Conservation (phyloP, 176 grass and related monocot species). For the Carex myosuroides region DNA sequence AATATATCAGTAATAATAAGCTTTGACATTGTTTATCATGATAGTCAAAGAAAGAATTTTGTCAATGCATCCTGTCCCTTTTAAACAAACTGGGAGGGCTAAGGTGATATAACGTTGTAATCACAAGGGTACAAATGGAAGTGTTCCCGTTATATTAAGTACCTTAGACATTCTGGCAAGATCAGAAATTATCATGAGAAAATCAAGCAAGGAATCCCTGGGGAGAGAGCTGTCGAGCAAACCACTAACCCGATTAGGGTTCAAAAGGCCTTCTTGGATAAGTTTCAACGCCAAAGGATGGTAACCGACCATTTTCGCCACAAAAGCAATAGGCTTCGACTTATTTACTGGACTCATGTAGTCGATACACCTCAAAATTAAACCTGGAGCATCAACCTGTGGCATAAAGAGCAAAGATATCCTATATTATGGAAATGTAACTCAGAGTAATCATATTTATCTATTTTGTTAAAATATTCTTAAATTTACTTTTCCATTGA, state of each 20-base stretch:
- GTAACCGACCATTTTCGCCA: slow-evolving; percentile 95
- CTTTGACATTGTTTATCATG: background rate
- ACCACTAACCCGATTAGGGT: slow-evolving; percentile 47
- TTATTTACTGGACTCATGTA: slow-evolving; percentile 62
- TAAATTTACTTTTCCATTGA: background rate
- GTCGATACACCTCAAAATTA: slow-evolving; percentile 58
- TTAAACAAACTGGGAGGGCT: background rate
- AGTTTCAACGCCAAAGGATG: slow-evolving; percentile 61
- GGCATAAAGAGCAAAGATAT: background rate
- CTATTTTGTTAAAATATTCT: background rate
- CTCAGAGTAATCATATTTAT: background rate
- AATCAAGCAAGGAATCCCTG: slow-evolving; percentile 72
- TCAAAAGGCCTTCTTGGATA: slow-evolving; percentile 80
- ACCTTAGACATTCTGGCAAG: slow-evolving; percentile 99
- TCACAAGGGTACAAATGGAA: background rate
- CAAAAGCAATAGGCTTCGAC: slow-evolving; percentile 65
- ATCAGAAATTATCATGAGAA: slow-evolving; percentile 99
- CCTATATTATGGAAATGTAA: slow-evolving; percentile 14
- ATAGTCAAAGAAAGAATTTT: background rate
- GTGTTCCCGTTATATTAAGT: background rate
- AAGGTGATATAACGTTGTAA: background rate
- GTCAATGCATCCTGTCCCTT: background rate
- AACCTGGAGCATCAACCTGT: slow-evolving; percentile 62
- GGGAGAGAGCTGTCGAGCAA: slow-evolving; percentile 45
- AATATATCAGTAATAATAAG: too few species aligned